Evolutionary conservation across 1,139 yeast genomes (phyloP).

Genomic region (Petasospora rhodanensis): DNA sequence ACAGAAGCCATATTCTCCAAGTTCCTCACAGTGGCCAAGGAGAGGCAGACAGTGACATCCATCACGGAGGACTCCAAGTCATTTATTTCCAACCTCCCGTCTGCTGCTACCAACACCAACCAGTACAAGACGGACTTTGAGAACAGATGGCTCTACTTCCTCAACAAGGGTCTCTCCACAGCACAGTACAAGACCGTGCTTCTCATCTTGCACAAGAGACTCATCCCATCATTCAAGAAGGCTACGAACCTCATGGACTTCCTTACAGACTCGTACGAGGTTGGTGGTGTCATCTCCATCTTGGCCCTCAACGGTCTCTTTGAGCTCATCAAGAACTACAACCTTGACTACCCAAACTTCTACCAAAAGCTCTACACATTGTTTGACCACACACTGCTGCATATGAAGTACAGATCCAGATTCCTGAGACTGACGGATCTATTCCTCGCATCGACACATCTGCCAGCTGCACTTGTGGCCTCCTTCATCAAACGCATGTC

Average conservation of each 20-base stretch:
- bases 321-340: conserved; percentile 74
- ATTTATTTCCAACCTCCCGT: conserved; percentile 47
- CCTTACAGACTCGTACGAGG: conserved; percentile 76
- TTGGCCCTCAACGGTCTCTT: conserved; percentile 85
- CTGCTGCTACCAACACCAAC: conserved; percentile 48
- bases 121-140: conserved; percentile 67
- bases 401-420: conserved; percentile 78
- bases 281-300: conserved; percentile 68
- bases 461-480: conserved; percentile 79
- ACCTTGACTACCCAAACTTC: conserved; percentile 91
- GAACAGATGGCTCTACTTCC: conserved; percentile 55
- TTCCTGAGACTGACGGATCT: conserved; percentile 84
- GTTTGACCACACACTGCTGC: conserved; percentile 68
- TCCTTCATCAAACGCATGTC: conserved; percentile 84
- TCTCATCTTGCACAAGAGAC: conserved; percentile 70
- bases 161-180: conserved; percentile 42
- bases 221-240: conserved; percentile 74
- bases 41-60: conserved; percentile 25
- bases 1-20: conserved; percentile 27
- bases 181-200: conserved; percentile 68
- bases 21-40: conserved; percentile 35
- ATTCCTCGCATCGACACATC: conserved; percentile 82
- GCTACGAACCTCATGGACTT: conserved; percentile 91
- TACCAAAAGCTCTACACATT: conserved; percentile 77
- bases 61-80: conserved; percentile 30